Base-by-base conservation (phyloP, 2,329 filamentous ascomycete genomes). In the Monilinia aucupariae region DNA sequence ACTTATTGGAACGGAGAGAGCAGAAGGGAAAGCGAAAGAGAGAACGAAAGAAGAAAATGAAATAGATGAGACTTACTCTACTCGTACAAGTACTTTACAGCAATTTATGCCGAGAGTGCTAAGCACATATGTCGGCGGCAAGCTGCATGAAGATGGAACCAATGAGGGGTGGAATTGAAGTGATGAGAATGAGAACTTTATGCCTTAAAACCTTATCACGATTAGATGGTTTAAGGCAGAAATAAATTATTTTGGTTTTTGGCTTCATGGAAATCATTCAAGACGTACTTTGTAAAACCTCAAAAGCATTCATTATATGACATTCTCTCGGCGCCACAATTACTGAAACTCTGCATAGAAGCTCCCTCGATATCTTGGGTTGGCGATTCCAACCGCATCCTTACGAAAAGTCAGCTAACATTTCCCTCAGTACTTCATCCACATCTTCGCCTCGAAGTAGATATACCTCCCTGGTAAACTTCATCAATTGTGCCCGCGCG, bases 401-500 rank as follows among this genome's bases (percentile, higher is more conserved):
- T 20, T 7, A 9, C 2, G 2, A 12, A 37, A 58, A 37, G 15
- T 1, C 17, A 50, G 25, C 60, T 62, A 49, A 62, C 6, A 58
- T 17, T 22, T 1, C 5, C 25, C 39, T 34, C 47, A 63, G 61
- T 30, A 47, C 37, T 50, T 22, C 43, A 20, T 49, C 17, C 30
- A 51, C 48, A 43, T 45, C 53, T 59, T 34, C 47, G n/a, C n/a
- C 17, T 49, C 8, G 15, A 48, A 52, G 48, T n/a, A n/a, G n/a
- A n/a, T n/a, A 59, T 43, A 60, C n/a, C n/a, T 8, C 41, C 45
- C 48, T 59, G 63, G 48, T 63, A 39, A 32, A 59, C 34, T 25
- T 53, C 20, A 51, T 8, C 52, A 52, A 60, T 63, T 68, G 68
- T 65, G 69, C 69, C 69, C 68, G 58, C 69, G 65, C 64, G 69